Evolutionary conservation across 805 yeast species (phyloP), one percentile per base, ranked within the genome.

Genomic region (Ogataea trehalophila): DNA sequence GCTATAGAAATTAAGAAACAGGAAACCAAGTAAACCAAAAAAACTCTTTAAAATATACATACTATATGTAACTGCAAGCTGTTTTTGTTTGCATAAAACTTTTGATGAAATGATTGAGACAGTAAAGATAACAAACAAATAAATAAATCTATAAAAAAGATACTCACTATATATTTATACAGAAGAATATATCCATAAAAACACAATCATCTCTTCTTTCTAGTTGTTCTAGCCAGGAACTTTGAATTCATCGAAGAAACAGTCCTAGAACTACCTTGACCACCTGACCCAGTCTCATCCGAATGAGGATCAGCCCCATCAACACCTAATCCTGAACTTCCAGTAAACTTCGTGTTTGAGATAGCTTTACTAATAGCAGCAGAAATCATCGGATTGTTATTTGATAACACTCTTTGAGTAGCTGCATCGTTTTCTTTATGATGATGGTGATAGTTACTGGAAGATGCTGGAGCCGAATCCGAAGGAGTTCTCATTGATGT

Each of bases 171-270:
- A 26, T 26, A 26, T 14, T 17, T 23, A 13, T 18, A 33, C 14
- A 11, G 2, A 33, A 3, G 18, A 11, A 23, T 14, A 16, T 40
- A 40, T 18, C 7, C 38, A 33, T 31, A 6, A 15, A 8, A 16
- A 15, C 16, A 22, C 18, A 18, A 6, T 45, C 45, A 54, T 45
- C 56, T 59, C 59, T 69, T 74, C 47, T 69, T 74, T 51, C 81
- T 65, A 20, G 71, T 69, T 44, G 81, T 76, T 57, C 87, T 66
- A 5, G 86, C 82, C 48, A 83, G 63, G 41, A 83, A 69, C 56
- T 78, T 79, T 6, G 87, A 82, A 59, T 80, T 81, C 76, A 76
- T 69, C 15, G 80, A 68, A 3, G 85, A 80, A 18, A 81, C 72
- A 18, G 61, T 43, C 31, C 59, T 66, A 42, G 62, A 59, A 3